phyloP scores from a whole-genome alignment of 2,329 filamentous ascomycete genomes.

The Diaporthe australafricana region DNA sequence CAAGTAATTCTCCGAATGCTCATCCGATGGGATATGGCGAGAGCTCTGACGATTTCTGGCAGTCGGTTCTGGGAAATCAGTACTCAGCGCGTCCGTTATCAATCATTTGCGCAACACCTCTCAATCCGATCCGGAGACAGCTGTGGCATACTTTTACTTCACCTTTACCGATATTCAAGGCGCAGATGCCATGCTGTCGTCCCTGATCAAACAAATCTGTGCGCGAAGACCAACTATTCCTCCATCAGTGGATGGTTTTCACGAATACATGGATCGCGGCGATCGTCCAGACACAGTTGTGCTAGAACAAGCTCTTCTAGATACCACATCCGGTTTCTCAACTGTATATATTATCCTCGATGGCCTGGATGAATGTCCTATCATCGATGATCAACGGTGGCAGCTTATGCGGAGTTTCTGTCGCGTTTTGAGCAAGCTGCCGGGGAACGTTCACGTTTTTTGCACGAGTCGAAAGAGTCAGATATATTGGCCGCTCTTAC shows the following conservation, averaged over 20 bases:
- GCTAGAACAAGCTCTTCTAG: neutral
- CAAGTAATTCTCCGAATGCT: neutral
- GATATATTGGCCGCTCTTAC: neutral
- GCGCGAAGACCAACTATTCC: neutral
- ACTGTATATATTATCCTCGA: neutral
- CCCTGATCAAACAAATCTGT: neutral
- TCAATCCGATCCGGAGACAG: neutral
- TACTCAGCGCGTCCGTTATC: neutral
- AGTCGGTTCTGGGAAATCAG: neutral
- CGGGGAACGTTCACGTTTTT: neutral
- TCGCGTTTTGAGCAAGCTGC: neutral
- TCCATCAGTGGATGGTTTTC: neutral
- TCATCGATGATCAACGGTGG: neutral
- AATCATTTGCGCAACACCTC: neutral
- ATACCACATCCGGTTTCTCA: neutral
- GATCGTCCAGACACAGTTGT: neutral
- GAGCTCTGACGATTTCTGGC: neutral
- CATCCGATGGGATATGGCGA: neutral
- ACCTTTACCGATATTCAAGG: neutral
- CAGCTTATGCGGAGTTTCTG: neutral
- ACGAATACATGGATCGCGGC: neutral
- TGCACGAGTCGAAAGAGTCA: neutral
- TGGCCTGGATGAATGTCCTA: neutral
- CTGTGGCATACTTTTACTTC: neutral
- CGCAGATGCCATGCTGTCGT: neutral